Percentiles rank a stretch among this genome's conserved stretches.
Evolutionary conservation across 108 stramenopile genomes (phyloP).

Genomic region (Stephanodiscus triporus): DNA sequence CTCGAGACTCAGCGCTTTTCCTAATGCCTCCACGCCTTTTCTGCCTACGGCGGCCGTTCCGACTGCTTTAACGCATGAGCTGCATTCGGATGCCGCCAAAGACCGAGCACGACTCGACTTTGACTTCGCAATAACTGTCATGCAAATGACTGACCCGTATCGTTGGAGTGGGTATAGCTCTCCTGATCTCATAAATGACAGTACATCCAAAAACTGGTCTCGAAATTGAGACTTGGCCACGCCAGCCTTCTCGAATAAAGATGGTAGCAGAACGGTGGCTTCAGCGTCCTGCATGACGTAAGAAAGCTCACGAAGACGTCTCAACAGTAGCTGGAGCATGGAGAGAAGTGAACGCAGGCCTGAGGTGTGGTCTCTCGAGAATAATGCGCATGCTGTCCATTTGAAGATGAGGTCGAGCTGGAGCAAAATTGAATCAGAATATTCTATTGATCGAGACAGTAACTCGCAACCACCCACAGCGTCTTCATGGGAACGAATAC

Average conservation of each 20-base stretch:
- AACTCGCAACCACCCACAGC: slow-evolving; percentile 66
- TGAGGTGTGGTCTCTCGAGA: slow-evolving; percentile 73
- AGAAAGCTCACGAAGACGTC: slow-evolving; percentile 56
- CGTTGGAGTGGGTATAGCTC: slow-evolving; percentile 52
- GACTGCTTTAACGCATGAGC: slow-evolving; percentile 56
- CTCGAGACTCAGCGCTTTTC: slow-evolving; percentile 73
- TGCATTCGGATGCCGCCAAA: slow-evolving; percentile 63
- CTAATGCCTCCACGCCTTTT: slow-evolving; percentile 62
- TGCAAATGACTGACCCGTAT: slow-evolving; percentile 73
- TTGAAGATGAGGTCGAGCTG: slow-evolving; percentile 81
- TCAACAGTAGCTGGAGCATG: slow-evolving; percentile 45
- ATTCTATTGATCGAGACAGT: slow-evolving; percentile 56
- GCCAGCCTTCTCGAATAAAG: slow-evolving; percentile 79
- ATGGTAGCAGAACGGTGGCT: slow-evolving; percentile 65
- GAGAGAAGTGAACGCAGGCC: slow-evolving; percentile 71
- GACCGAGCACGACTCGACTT: slow-evolving; percentile 63
- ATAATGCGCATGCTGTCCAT: slow-evolving; percentile 74
- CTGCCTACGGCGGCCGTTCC: slow-evolving; percentile 80
- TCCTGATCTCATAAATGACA: slow-evolving; percentile 50
- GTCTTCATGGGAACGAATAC: slow-evolving; percentile 80
- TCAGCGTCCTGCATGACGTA: slow-evolving; percentile 58
- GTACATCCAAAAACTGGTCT: slow-evolving; percentile 61
- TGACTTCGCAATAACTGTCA: slow-evolving; percentile 71
- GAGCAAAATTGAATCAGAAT: slow-evolving; percentile 58
- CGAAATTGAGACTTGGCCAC: slow-evolving; percentile 69